Evolutionary conservation across 805 yeast species (phyloP).

Genomic region (Teunomyces aglyptinius): DNA sequence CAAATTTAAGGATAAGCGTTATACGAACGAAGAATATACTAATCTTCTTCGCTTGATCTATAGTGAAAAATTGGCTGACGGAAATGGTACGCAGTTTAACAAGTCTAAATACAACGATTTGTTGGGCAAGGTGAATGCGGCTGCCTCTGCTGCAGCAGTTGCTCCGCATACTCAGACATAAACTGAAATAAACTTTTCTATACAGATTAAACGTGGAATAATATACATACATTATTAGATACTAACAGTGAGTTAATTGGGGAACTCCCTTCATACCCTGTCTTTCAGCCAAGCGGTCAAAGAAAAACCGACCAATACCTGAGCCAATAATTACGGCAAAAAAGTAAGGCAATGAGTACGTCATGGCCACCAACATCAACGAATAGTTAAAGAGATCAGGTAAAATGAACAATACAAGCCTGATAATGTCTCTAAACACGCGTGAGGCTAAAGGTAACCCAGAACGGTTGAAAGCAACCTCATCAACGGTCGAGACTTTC

Average conservation of each 20-base stretch:
- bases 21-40: constrained; percentile 44
- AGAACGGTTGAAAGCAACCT: constrained; percentile 11
- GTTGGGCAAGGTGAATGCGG: not conserved
- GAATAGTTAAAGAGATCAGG: constrained; percentile 69
- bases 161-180: not conserved
- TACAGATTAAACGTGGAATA: not conserved
- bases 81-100: constrained; percentile 37
- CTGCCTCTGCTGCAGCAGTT: not conserved
- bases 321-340: constrained; percentile 72
- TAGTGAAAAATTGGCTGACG: constrained; percentile 42
- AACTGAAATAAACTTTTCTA: not conserved
- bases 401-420: constrained; percentile 55
- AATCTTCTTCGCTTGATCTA: constrained; percentile 55
- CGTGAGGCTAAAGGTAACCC: constrained; percentile 15
- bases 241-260: constrained; percentile 5
- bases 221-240: not conserved
- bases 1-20: constrained; percentile 31
- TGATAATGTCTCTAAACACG: constrained; percentile 50
- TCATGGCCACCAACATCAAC: constrained; percentile 78
- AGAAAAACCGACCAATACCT: constrained; percentile 67
- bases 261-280: constrained; percentile 29
- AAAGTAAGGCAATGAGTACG: constrained; percentile 62
- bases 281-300: constrained; percentile 53
- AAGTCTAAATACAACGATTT: constrained; percentile 39
- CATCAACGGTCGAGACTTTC: constrained; percentile 3